phyloP scores from a whole-genome alignment of 257 asterid genomes.

The Osmanthus fragrans region DNA sequence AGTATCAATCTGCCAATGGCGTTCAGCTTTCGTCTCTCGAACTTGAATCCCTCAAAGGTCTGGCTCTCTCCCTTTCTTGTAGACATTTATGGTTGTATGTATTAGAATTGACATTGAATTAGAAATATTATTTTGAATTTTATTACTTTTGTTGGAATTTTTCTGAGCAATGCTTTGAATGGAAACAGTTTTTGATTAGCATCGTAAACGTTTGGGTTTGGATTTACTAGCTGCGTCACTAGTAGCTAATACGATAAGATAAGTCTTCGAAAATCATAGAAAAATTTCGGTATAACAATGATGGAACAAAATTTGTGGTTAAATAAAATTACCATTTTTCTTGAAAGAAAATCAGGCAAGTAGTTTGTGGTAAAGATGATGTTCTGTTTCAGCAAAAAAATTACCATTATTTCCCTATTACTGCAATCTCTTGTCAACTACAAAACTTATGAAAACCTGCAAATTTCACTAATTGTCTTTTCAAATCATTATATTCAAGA shows the following conservation, averaged over 20 bases:
- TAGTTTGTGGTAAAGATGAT: background rate
- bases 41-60: conserved; percentile 75
- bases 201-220: background rate
- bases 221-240: background rate
- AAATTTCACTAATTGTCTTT: background rate
- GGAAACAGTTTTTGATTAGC: background rate
- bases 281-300: background rate
- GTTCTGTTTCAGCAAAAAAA: no score
- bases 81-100: background rate
- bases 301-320: background rate
- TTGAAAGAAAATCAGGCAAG: background rate
- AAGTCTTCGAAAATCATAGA: background rate
- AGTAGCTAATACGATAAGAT: background rate
- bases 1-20: conserved; percentile 63
- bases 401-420: background rate
- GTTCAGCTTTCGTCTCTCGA: conserved; percentile 77
- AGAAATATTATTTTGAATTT: background rate
- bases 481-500: background rate
- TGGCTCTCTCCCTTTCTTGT: background rate
- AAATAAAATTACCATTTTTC: background rate
- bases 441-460: background rate
- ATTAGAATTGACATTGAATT: background rate
- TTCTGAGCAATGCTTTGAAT: background rate
- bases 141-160: background rate
- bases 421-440: background rate